Percentiles rank a stretch among this genome's conserved stretches.
Evolutionary conservation across 1,284 basidiomycete genomes (phyloP).

Genomic region (Ganoderma multipileum): DNA sequence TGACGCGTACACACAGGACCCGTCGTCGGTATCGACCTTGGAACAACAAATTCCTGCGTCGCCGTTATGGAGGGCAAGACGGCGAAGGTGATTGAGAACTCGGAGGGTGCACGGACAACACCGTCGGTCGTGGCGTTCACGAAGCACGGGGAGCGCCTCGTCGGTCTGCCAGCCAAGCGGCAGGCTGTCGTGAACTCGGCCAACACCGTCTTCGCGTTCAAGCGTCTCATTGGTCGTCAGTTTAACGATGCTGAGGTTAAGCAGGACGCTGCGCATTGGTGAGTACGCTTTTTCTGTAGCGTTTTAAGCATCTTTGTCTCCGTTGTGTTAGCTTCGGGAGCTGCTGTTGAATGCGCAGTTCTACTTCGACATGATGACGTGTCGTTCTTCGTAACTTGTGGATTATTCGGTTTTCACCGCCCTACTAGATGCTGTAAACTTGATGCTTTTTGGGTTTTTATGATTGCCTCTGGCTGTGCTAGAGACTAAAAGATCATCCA

Average conservation of each 20-base stretch:
- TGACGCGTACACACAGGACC: conserved; percentile 43
- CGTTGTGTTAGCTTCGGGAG: too few relatives aligned
- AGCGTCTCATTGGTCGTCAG: conserved; percentile 95
- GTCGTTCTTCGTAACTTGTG: neutral
- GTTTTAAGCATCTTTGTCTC: too few relatives aligned
- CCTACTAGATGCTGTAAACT: too few relatives aligned
- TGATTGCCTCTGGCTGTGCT: too few relatives aligned
- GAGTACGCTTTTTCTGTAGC: conserved; percentile 29
- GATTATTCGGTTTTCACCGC: neutral
- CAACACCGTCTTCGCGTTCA: conserved; percentile 96
- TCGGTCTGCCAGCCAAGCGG: conserved; percentile 96
- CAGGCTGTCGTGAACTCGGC: conserved; percentile 97
- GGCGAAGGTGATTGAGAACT: conserved; percentile 95
- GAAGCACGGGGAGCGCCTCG: conserved; percentile 91
- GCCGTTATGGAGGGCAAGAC: conserved; percentile 96
- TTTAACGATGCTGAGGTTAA: conserved; percentile 94
- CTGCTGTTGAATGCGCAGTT: neutral
- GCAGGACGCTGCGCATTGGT: conserved; percentile 88
- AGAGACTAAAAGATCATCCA: too few relatives aligned
- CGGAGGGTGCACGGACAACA: conserved; percentile 97
- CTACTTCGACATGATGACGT: neutral
- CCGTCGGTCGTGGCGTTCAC: conserved; percentile 99
- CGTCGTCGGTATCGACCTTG: conserved; percentile 86
- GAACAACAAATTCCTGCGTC: conserved; percentile 93
- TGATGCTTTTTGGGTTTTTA: too few relatives aligned